Evolutionary conservation across 805 yeast genomes (phyloP), one percentile per base, ranked within the genome.

Genomic region (Schwanniomyces pseudopolymorphus): DNA sequence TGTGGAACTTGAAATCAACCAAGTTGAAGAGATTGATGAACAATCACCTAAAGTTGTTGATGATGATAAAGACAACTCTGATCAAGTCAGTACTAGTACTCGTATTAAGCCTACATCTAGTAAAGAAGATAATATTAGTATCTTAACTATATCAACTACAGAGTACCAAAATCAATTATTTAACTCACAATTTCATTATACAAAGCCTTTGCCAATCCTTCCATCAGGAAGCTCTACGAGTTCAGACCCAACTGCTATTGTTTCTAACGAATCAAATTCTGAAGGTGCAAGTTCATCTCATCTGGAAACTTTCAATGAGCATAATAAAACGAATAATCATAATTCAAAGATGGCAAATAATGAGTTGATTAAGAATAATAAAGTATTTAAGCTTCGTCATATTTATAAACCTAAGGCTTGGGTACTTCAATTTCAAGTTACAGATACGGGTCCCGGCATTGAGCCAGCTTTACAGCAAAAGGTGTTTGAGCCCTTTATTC

Each of bases 401-500:
- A 52, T 70, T 41, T 67, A 64, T 40, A 63, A 65, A 38, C 72
- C 76, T 4, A 70, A 70, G 50, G 59, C 69, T 11, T 81, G 87
- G 84, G 85, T 75, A 1, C 60, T 84, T 26, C 84, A 84, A 51
- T 79, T 91, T 42, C 81, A 82, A 47, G 97, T 92, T 10, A 77
- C 75, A 31, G 99, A 92, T 62, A 89, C 96, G 0, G 98, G 99
- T 3, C 91, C 97, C 0, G 99, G 99, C 49, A 91, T 92, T 44
- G 95, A 89, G 35, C 83, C 85, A 11, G 81, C 84, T 1, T 66
- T 90, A 45, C 97, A 88, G 58, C 83, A 83, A 38, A 82, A 86
- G 50, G 95, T 92, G 1, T 92, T 92, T 64, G 97, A 94, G 58
- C 97, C 98, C 1, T 92, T 92, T 71, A 90, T 91, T 16, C 99